Base-by-base conservation (phyloP, 192 early-diverging fungal species). In the Linnemannia schmuckeri region DNA sequence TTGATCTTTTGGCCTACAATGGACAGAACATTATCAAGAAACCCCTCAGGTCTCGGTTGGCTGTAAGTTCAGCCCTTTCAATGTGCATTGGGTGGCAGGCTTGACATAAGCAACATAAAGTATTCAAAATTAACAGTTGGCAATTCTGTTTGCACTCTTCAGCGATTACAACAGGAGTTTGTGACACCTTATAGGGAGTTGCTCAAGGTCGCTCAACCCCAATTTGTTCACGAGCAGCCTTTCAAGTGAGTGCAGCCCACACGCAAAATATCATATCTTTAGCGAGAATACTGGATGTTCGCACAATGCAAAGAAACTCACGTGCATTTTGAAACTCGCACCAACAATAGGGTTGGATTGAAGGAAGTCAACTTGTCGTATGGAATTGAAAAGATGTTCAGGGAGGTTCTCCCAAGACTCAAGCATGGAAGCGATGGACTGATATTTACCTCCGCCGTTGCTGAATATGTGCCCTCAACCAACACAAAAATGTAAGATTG, bases 341-440 rank as follows among this genome's bases (percentile, higher is more conserved):
- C 49, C 15, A 52, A 17, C 40, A 13, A 76, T 71, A 94, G 93
- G 72, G 92, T 94, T 5, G 89, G 91, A 75, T 79, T 96, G 44
- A 97, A 97, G 88, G 72, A 88, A 18, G 94, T 95, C 79, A 84
- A 95, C 68, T 85, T 90, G 61, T 93, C 96, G 9, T 96, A 97
- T 87, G 90, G 88, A 47, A 84, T 94, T 1, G 82, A 90, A 15
- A 82, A 80, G 20, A 87, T 97, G 37, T 92, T 95, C 61, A 73
- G 79, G 37, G 81, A 92, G 12, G 87, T 92, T 0, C 93, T 95
- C 10, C 94, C 95, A 7, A 85, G 78, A 15, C 82, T 95, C 24
- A 90, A 89, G 75, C 95, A 97, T 88, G 89, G 92, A 42, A 94
- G 80, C 17, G 96, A 97, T 76, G 96, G 96, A 0, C 79, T 96